Evolutionary conservation across 805 yeast genomes (phyloP).

Genomic region (Wickerhamiella musiphila): DNA sequence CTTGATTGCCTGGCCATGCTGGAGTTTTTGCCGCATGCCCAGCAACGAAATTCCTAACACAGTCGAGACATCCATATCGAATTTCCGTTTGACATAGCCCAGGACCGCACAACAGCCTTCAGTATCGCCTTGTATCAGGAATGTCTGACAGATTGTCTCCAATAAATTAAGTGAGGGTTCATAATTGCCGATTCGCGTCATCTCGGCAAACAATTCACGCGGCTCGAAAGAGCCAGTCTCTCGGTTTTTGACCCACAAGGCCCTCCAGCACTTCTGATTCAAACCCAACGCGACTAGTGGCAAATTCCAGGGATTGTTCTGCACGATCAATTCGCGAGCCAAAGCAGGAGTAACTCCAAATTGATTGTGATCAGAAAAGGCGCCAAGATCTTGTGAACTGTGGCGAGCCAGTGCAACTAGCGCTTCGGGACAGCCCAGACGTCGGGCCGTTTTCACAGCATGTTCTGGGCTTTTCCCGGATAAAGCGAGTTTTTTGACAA

Average conservation of each 20-base stretch:
- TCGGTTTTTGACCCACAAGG: conserved; percentile 6
- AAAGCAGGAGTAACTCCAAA: no score
- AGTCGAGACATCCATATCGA: background rate
- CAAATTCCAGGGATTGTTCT: no score
- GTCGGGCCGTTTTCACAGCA: no score
- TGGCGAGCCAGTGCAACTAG: no score
- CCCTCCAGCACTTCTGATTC: conserved; percentile 7
- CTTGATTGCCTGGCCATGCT: background rate
- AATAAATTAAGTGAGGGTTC: conserved; percentile 1
- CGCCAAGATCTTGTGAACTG: no score
- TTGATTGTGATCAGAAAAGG: no score
- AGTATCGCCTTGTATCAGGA: conserved; percentile 2
- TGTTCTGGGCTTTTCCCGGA: no score
- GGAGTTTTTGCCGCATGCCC: background rate
- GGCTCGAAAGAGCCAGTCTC: background rate
- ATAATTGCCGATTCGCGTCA: conserved; percentile 1
- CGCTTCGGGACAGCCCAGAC: no score
- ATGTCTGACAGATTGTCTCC: conserved; percentile 5
- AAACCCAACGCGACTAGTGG: conserved; percentile 4
- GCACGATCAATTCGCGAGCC: no score
- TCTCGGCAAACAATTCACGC: conserved; percentile 1
- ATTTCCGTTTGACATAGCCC: background rate
- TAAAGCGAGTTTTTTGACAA: no score
- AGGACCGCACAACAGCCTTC: conserved; percentile 5
- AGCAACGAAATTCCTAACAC: background rate